Evolutionary conservation across 1,284 basidiomycete genomes (phyloP), one percentile per base, ranked within the genome.

Genomic region (Fomitiporia mediterranea): DNA sequence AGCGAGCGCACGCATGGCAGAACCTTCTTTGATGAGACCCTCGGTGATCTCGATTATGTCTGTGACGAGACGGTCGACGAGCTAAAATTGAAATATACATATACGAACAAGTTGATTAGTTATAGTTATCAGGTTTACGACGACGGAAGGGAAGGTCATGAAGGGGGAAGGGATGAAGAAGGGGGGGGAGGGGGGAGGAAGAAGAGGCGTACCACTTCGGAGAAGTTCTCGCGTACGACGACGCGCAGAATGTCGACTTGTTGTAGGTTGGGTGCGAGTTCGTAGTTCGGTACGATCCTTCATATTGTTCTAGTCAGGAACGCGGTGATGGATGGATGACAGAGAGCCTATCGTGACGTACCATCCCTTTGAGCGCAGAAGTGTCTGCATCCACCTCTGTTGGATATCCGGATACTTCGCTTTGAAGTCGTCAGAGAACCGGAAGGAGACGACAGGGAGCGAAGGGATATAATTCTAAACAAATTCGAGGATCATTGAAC

Each of bases 361-460:
- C 86, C 91, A 94, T 60, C 89, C 87, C 68, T 84, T 89, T 13
- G 79, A 74, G 47, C 91, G 77, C 27, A 94, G 72, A 2, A 92
- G 74, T 0, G 81, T 86, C 67, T 98, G 95, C 40, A 98, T 83
- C 91, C 93, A 96, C 60, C 80, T 82, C 71, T 98, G 95, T 69
- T 94, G 77, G 44, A 94, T 67, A 28, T 86, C 77, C 0, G 91
- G 91, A 66, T 91, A 70, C 56, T 86, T 69, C 60, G 77, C 55
- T 67, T 83, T 78, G 75, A 92, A 89, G 13, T 77, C 72, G 66
- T 97, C 86, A 0, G 87, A 86, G 77, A 97, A 95, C 49, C 84
- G 80, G 85, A 98, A 98, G 0, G 91, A 76, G 0, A 98, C 92
- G 13, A 98, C 94, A 3, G 95, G 95, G 19, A 98, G 76, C 2